phyloP scores from a whole-genome alignment of 2,329 filamentous ascomycete species.

The Chrysoporthe deuterocubensis region DNA sequence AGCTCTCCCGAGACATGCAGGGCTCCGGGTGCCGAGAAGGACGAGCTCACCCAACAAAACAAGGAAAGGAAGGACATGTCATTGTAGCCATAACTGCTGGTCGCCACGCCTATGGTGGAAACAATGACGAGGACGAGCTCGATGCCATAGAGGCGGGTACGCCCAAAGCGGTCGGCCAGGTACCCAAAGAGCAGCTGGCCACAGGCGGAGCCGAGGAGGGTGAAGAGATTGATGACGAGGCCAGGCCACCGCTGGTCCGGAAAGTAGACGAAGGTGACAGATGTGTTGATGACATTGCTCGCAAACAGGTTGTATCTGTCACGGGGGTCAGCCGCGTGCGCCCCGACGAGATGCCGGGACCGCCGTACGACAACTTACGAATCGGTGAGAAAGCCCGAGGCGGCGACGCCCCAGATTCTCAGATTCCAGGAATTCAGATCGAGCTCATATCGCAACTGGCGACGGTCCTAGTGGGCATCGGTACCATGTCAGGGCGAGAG shows the following conservation, averaged over 20 bases:
- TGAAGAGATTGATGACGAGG: constrained; percentile 56
- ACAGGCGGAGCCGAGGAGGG: constrained; percentile 55
- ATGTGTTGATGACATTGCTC: constrained; percentile 58
- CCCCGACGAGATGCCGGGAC: neutral
- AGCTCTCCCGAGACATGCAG: neutral
- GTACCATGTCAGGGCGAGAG: neutral
- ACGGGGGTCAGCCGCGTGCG: neutral
- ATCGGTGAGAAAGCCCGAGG: constrained; percentile 58
- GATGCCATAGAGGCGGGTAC: constrained; percentile 60
- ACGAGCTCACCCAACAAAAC: constrained; percentile 49
- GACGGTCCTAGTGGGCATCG: constrained; percentile 47
- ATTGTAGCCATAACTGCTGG: constrained; percentile 53
- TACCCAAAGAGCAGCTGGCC: constrained; percentile 58
- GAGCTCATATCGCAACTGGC: constrained; percentile 56
- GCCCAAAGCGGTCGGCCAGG: constrained; percentile 58
- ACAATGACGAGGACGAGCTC: constrained; percentile 60
- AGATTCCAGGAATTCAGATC: constrained; percentile 60
- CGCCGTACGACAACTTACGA: constrained; percentile 45
- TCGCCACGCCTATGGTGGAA: constrained; percentile 61
- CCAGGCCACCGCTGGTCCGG: constrained; percentile 50
- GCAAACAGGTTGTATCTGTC: constrained; percentile 58
- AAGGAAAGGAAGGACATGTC: constrained; percentile 55
- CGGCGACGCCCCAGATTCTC: constrained; percentile 59
- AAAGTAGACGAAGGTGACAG: constrained; percentile 57
- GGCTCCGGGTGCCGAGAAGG: neutral